Percentiles rank a stretch among this genome's conserved stretches.
phyloP scores from a whole-genome alignment of 2,329 filamentous ascomycete species.

The Pleurostoma richardsiae region DNA sequence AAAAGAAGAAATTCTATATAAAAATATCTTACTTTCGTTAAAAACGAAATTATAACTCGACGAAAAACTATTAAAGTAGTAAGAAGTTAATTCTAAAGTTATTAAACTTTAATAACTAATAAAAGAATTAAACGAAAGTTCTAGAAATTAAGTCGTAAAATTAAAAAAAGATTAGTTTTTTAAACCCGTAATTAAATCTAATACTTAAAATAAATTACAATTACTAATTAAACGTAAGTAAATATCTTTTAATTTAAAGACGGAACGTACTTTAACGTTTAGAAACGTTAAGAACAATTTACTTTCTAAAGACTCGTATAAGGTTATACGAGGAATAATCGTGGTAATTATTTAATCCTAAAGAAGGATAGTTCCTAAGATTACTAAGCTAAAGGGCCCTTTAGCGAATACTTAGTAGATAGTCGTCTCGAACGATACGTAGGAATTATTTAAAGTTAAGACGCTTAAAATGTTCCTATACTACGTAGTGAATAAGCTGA shows the following conservation, averaged over 20 bases:
- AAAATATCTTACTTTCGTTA: no score
- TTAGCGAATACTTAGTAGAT: no score
- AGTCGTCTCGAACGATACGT: no score
- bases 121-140: neutral
- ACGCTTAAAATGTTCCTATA: neutral
- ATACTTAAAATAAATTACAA: neutral
- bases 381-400: no score
- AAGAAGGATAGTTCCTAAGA: no score
- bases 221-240: neutral
- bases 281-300: neutral
- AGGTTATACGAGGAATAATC: no score
- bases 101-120: neutral
- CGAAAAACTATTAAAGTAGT: neutral
- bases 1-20: no score
- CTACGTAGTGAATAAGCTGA: neutral
- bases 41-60: neutral
- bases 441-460: no score
- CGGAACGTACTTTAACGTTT: neutral
- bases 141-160: no score
- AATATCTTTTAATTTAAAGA: neutral
- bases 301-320: neutral
- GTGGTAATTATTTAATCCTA: no score
- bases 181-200: neutral
- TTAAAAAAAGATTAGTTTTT: no score
- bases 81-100: neutral